Base-by-base conservation (phyloP, 1,284 basidiomycete genomes). In the Anthracocystis walkeri region DNA sequence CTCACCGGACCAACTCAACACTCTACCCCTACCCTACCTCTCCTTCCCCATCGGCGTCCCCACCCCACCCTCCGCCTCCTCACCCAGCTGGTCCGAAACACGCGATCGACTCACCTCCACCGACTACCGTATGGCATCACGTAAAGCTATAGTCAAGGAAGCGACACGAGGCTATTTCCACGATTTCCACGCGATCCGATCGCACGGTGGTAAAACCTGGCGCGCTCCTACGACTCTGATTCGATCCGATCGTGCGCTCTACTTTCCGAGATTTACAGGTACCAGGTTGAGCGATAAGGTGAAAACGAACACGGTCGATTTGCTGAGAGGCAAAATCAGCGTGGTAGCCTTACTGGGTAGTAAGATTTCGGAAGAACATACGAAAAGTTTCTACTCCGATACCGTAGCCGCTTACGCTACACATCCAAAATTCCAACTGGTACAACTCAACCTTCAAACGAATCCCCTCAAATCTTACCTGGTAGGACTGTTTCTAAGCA, bases 181-280 rank as follows among this genome's bases (percentile, higher is more conserved):
- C 75, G 96, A 98, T 83, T 89, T 93, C 63, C 93, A 94, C 81
- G 90, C 91, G 77, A 91, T 93, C 18, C 88, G 91, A 57, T 89
- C 89, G 44, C 90, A 94, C 78, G 95, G 94, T 8, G 96, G 96
- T 21, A 99, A 99, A 87, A 92, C 93, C 11, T 99, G 94, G 95
- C 90, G 95, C 59, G 94, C 93, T 14, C 95, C 95, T 0, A 90
- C 89, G 25, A 93, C 93, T 12, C 88, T 97, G 71, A 94, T 98
- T 78, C 68, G 69, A 11, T 49, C 75, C n/a, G 82, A 83, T 16
- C 75, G 82, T 23, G 63, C 96, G 8, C 87, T 94, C 1, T 98
- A 93, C 86, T 92, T 98, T 63, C 96, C 96, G 1, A 90, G 96
- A 78, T 90, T 99, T n/a, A 85, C 87, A 2, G 96, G 97, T 0